Evolutionary conservation across 176 grass and related monocot species (phyloP).

Genomic region (Pharus latifolius): DNA sequence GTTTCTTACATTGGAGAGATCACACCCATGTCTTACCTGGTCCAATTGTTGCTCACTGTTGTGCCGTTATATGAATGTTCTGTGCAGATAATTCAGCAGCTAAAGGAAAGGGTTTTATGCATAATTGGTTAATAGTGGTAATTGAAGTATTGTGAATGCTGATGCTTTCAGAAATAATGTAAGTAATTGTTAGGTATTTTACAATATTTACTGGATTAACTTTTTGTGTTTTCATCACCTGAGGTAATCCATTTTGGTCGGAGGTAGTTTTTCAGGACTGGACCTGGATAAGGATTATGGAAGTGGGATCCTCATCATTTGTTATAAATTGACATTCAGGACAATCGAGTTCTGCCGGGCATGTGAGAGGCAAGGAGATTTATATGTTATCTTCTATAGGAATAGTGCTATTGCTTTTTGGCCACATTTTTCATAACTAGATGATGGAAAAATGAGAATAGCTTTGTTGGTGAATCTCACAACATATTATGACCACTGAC

Average conservation of each 20-base stretch:
- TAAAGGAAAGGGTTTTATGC: conserved; percentile 45
- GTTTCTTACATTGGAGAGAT: conserved; percentile 17
- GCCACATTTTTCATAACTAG: neutral
- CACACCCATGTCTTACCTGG: neutral
- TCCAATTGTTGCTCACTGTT: neutral
- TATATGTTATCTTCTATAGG: neutral
- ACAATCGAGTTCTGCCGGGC: neutral
- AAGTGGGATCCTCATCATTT: neutral
- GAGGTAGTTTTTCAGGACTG: neutral
- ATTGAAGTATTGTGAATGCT: conserved; percentile 4
- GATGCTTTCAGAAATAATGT: neutral
- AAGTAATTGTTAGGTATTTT: conserved; percentile 5
- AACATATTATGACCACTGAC: too few species aligned
- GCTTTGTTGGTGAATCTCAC: too few species aligned
- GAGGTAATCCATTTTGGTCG: neutral
- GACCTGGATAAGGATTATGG: neutral
- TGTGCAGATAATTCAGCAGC: conserved; percentile 57
- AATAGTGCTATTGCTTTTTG: neutral
- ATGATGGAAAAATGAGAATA: too few species aligned
- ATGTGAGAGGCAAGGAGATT: neutral
- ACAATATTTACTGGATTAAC: neutral
- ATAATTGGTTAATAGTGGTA: conserved; percentile 52
- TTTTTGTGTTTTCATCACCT: neutral
- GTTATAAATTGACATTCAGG: neutral
- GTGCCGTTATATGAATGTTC: neutral